Evolutionary conservation across 148 eudicot species (phyloP), one percentile per base, ranked within the genome.

Genomic region (Simmondsia chinensis): DNA sequence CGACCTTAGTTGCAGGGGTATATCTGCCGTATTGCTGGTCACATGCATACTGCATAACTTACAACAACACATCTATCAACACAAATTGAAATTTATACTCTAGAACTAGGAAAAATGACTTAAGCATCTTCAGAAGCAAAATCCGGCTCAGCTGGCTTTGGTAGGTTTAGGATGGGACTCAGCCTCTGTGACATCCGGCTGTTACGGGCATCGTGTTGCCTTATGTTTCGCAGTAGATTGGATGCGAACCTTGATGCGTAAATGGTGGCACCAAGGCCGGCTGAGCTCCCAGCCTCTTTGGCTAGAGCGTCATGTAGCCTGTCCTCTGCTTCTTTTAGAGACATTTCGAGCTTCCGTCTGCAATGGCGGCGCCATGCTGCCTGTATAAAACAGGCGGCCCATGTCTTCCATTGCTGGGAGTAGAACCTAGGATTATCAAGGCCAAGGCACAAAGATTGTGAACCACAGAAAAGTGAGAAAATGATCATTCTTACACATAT

Each of bases 371-470:
- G 72, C 89, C 89, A 81, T 17, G 84, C 81, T 53, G 64, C 78
- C 61, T 77, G 89, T 62, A 81, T 81, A 44, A 74, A 74, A 50
- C 81, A 66, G 17, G 79, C 81, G 36, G 64, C 89, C 84, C 84
- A 81, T 47, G 77, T 65, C 68, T 67, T 76, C 89, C 89, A 80
- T 23, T 76, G 89, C 34, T 57, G 75, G 13, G 89, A 80, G 44
- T 66, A 63, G 47, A 53, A 62, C 77, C 89, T 80, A 68, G 22
- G 58, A 31, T 46, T 30, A 46, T 42, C 29, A 28, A 9, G 23
- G 5, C 31, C 5, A 5, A 5, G 9, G 5, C 9, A 28, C 9
- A 5, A 28, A 5, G 9, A 5, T 28, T 16, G n/a, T 23, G 8
- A 5, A 7, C 5, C 5, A 28, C 47, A 36, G 31, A 2, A 20